Evolutionary conservation across 768 basidiomycete genomes (phyloP), one percentile per base, ranked within the genome.

Genomic region (Dendrothele bispora): DNA sequence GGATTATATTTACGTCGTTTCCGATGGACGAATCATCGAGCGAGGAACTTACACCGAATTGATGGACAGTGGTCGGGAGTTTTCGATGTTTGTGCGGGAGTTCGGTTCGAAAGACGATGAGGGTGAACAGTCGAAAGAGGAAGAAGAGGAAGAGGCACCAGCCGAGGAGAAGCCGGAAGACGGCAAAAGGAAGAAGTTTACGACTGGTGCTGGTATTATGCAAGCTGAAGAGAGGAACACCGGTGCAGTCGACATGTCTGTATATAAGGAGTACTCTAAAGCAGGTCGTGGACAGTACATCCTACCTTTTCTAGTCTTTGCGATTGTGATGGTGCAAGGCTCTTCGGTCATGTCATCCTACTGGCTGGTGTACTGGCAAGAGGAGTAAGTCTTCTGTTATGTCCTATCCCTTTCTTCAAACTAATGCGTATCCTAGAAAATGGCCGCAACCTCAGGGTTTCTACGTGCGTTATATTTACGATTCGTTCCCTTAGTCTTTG

Each of bases 311-410:
- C 61, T 95, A 34, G 18, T 88, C 5, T 35, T 82, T 2, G 75
- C 86, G 5, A 53, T 91, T 41, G 68, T 76, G 5, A 57, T 92
- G 24, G 70, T 86, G 54, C 92, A 97, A 65, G 84, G 71, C 5
- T 72, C 84, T 7, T 78, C 73, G 14, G 80, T 92, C 15, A 69
- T 95, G 70, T 79, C 82, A 7, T 81, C 82, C 0, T 89, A 88
- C 58, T 90, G 88, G 88, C 84, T 95, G 46, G 84, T 92, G 1
- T 95, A 86, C 70, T 95, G 91, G 91, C 80, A 91, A 60, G 84
- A 88, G 55, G 55, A 63, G 75, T 80, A 62, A 49, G 75, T 63
- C 14, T 38, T 25, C 39, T 49, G 3, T n/a, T 12, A 21, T 27
- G 21, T 49, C 34, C n/a, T 20, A 29, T 21, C 17, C 18, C 14